phyloP scores from a whole-genome alignment of 495 filamentous ascomycete genomes.

The Pseudoneurospora amorphoporcata region DNA sequence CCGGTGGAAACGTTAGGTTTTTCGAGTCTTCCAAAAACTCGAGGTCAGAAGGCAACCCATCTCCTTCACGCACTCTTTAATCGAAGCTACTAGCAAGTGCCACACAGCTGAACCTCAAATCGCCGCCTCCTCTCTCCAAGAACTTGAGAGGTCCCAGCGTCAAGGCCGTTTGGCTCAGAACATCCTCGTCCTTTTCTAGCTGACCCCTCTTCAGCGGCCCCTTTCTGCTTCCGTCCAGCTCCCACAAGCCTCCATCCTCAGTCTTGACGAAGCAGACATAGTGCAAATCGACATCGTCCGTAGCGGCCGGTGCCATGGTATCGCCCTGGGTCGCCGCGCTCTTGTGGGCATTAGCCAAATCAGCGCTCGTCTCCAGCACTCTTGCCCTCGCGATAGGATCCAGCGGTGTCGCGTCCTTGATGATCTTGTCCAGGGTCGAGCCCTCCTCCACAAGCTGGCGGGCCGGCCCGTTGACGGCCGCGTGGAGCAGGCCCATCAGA shows the following conservation, averaged over 20 bases:
- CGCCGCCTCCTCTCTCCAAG: conserved; percentile 53
- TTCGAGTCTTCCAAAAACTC: neutral
- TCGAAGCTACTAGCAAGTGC: conserved; percentile 58
- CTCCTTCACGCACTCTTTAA: conserved; percentile 17
- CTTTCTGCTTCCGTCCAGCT: conserved; percentile 72
- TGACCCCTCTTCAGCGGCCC: conserved; percentile 53
- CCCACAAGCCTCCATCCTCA: conserved; percentile 59
- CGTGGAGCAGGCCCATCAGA: conserved; percentile 68
- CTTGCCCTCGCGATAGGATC: conserved; percentile 49
- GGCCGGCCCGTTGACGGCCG: conserved; percentile 47
- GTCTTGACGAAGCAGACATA: conserved; percentile 81
- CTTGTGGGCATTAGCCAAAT: conserved; percentile 61
- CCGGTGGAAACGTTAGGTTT: neutral
- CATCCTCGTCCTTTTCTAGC: conserved; percentile 50
- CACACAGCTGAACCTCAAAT: conserved; percentile 65
- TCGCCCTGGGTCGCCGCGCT: conserved; percentile 62
- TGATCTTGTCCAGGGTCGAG: conserved; percentile 32
- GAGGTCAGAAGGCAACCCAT: neutral
- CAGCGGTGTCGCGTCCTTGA: conserved; percentile 39
- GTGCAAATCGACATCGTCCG: conserved; percentile 63
- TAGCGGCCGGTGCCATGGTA: conserved; percentile 57
- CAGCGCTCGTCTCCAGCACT: conserved; percentile 60
- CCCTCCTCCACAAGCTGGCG: conserved; percentile 31
- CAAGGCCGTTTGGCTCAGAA: conserved; percentile 56
- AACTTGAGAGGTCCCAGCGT: conserved; percentile 50